Base-by-base conservation (phyloP, 106 monocot genomes). In the Chionographis japonica region DNA sequence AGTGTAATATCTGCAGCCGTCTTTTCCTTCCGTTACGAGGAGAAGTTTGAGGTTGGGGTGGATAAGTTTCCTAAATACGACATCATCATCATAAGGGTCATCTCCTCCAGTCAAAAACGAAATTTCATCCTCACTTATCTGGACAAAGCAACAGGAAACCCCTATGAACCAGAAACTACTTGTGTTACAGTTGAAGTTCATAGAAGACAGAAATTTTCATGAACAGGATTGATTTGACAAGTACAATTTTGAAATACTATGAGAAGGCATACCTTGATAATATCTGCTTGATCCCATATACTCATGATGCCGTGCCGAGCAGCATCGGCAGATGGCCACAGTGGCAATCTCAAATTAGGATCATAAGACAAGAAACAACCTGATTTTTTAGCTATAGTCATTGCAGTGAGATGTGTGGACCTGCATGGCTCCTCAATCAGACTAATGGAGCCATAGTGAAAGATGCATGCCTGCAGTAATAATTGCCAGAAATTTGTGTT, bases 1-100 rank as follows among this genome's bases (percentile, higher is more conserved):
- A 11, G 83, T 83, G 75, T 79, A 83, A 50, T 83, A 83, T 72
- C 83, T 83, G 78, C 83, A 83, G 7, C 83, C 83, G 6, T 70
- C 71, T 37, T 71, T 53, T 27, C 83, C 83, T 71, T 79, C 78
- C 5, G 78, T 83, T 12, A 83, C 78, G 15, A 83, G 71, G 40
- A 83, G 83, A 16, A 83, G 71, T 41, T 83, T 79, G 41, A 83
- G 75, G 52, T 73, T 79, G 13, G 67, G 42, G 50, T 72, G 78
- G 68, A 79, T 75, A 40, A 83, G 75, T 52, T 65, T 79, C 43
- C 75, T 62, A 11, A 65, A 62, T 40, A 83, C 74, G 57, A 79
- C 83, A 40, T 74, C 55, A 39, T 78, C 65, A 60, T 72, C 71
- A 4, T 58, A 75, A 15, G 71, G 83, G 54, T 75, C 78, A 58